Conservation (phyloP, 257 asterid genomes). For the Orobanche coerulescens region DNA sequence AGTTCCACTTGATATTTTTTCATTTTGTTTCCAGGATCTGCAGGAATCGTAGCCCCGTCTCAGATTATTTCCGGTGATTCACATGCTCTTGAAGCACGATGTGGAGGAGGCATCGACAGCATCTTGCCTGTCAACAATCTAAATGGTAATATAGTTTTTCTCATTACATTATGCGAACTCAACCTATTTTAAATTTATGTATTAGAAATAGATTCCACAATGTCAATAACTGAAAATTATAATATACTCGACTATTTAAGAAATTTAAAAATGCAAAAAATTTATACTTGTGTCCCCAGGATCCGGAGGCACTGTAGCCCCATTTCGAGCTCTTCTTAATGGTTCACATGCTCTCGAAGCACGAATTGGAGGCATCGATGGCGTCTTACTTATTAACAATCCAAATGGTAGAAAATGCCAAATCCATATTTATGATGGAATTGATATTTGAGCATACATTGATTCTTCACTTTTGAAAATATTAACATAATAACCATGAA, state of each 20-base stretch:
- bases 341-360: conserved; percentile 24
- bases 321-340: conserved; percentile 20
- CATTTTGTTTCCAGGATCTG: conserved; percentile 27
- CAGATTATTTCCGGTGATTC: conserved; percentile 23
- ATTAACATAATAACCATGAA: too few species aligned
- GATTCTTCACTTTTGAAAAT: too few species aligned
- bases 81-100: conserved; percentile 18
- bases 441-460: neutral
- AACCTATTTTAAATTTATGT: too few species aligned
- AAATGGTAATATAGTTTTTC: too few species aligned
- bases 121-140: conserved; percentile 21
- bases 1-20: neutral
- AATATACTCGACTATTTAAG: too few species aligned
- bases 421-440: neutral
- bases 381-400: conserved; percentile 17
- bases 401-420: conserved; percentile 31
- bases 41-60: conserved; percentile 23
- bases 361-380: conserved; percentile 20
- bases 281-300: conserved; percentile 31
- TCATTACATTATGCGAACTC: too few species aligned
- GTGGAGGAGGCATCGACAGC: conserved; percentile 20
- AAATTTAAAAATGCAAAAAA: too few species aligned
- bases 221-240: too few species aligned
- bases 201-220: too few species aligned
- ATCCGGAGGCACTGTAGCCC: conserved; percentile 22